Conservation (phyloP, 1,284 basidiomycete species). For the Ganoderma meredithae region DNA sequence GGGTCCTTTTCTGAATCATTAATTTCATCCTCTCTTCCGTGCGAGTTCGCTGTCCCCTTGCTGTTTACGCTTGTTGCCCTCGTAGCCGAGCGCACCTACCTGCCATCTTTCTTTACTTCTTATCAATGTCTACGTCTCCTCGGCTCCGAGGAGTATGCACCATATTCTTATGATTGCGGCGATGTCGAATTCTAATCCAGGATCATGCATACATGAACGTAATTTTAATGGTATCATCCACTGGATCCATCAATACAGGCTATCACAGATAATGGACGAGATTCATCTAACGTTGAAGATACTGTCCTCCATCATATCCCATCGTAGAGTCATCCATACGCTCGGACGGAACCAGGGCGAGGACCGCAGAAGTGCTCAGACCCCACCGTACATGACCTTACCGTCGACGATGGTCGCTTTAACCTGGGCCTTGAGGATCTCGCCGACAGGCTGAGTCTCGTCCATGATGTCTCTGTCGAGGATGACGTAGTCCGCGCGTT, state of each 20-base stretch:
- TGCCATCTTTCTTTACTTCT: neutral
- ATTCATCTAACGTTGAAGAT: no score
- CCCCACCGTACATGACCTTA: conserved; percentile 66
- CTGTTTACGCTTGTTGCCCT: neutral
- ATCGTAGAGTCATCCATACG: neutral
- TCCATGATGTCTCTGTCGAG: conserved; percentile 83
- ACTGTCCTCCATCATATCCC: neutral
- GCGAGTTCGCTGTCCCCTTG: neutral
- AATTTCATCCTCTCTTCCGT: conserved; percentile 21
- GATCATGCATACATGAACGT: neutral
- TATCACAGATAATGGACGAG: neutral
- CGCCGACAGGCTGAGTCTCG: conserved; percentile 53
- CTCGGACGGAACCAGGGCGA: neutral
- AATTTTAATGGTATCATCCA: neutral
- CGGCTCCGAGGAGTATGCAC: neutral
- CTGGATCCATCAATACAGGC: neutral
- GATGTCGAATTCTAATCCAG: neutral
- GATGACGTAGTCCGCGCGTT: conserved; percentile 88
- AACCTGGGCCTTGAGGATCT: conserved; percentile 65
- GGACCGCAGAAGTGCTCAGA: conserved; percentile 28
- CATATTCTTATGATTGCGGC: neutral
- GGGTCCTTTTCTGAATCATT: conserved; percentile 29
- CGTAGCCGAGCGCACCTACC: neutral
- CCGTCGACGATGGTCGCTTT: conserved; percentile 80
- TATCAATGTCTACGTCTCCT: neutral